Evolutionary conservation across 2,329 filamentous ascomycete species (phyloP), one percentile per base, ranked within the genome.

Genomic region (Diplodia mutila): DNA sequence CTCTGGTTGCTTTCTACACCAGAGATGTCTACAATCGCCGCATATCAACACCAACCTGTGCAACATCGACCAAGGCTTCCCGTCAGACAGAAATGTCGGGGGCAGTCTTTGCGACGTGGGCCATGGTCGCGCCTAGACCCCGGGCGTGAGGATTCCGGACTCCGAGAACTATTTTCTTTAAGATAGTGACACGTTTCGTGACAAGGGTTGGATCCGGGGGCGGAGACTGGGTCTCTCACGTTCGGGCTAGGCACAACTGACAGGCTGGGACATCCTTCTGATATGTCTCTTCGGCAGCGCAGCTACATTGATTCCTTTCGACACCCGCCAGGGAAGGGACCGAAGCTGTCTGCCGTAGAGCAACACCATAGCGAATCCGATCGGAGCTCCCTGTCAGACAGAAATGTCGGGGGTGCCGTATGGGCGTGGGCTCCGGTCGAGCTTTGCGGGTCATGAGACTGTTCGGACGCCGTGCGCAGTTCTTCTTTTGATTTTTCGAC

Each of bases 81-180:
- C n/a, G 52, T 54, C 52, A 54, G 52, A 32, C 52, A 29, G 52
- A 29, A 54, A 54, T 29, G 52, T 54, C 52, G 52, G 52, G 52
- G 52, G 42, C 42, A 21, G 42, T 46, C 42, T 21, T 21, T 21
- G 42, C 2, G 42, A 46, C 42, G 42, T 46, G 42, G 42, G 42
- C 42, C 8, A 11, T 9, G 42, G 42, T 21, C 42, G 42, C 9
- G 42, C 42, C 42, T 46, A 21, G 1, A 12, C 8, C n/a, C n/a
- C n/a, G 7, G n/a, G n/a, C 16, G 18, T 32, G 52, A n/a, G 27
- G 16, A 18, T 32, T 54, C 27, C 14, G 14, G 27, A 16, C 51
- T 51, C 21, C 4, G 29, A n/a, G n/a, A n/a, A n/a, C n/a, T n/a
- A n/a, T n/a, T n/a, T n/a, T n/a, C n/a, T n/a, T n/a, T n/a, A n/a